These are phyloP conservation scores for Zasmidium citrigriseum DNA, from an alignment of 2,329 filamentous ascomycete genomes.

Conservation along the genomic window DNA sequence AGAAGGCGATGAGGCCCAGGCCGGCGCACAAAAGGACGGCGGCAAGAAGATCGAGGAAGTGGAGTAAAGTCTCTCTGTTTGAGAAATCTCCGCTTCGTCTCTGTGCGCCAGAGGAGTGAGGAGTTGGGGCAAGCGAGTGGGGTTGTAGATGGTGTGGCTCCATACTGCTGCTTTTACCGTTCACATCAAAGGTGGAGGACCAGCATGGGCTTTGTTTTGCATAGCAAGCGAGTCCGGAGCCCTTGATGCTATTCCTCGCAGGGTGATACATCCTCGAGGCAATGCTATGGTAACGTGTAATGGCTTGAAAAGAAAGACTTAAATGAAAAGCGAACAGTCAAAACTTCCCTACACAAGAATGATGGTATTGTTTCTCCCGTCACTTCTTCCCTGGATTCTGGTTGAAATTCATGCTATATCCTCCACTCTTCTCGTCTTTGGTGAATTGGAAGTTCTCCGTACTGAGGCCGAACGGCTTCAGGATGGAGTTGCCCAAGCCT, in stretches of 20 bases:
- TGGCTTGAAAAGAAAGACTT: not conserved
- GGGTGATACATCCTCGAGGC: not conserved
- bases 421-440: constrained; percentile 84
- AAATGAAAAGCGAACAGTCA: not conserved
- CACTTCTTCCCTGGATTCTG: constrained; percentile 39
- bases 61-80: constrained; percentile 28
- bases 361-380: not conserved
- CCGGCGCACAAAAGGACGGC: constrained; percentile 36
- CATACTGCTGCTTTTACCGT: not conserved
- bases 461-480: constrained; percentile 90
- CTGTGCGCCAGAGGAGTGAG: not conserved
- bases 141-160: not conserved
- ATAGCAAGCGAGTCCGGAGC: constrained; percentile 1
- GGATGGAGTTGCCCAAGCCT: constrained; percentile 83
- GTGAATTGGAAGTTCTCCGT: constrained; percentile 95
- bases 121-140: not conserved
- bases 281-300: not conserved
- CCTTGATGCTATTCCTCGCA: not conserved
- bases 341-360: not conserved
- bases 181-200: not conserved
- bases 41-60: constrained; percentile 51
- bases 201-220: not conserved
- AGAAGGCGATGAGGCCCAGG: constrained; percentile 58
- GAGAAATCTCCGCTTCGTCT: not conserved
- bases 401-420: constrained; percentile 90